phyloP scores from a whole-genome alignment of 208 protist genomes.

The Acanthamoeba quina region DNA sequence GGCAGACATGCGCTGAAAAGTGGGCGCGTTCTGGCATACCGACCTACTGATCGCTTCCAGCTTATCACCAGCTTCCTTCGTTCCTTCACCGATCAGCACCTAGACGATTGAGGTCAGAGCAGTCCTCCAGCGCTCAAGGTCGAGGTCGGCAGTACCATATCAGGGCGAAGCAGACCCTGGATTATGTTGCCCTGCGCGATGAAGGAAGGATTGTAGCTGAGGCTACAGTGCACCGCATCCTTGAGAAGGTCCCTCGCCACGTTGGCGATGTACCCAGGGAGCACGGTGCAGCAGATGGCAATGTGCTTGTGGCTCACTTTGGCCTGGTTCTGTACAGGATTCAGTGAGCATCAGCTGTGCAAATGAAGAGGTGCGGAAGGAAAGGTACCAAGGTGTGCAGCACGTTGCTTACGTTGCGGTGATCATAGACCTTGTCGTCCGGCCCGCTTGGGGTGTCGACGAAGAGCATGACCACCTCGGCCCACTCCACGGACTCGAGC shows the following conservation, averaged over 20 bases:
- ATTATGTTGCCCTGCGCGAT: conserved; percentile 87
- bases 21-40: conserved; percentile 75
- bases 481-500: conserved; percentile 77
- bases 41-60: conserved; percentile 80
- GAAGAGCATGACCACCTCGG: conserved; percentile 85
- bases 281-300: conserved; percentile 87
- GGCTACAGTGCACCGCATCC: conserved; percentile 76
- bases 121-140: neutral
- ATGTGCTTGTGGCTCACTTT: conserved; percentile 86
- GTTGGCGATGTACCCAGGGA: conserved; percentile 83
- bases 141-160: conserved; percentile 75
- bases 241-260: conserved; percentile 74
- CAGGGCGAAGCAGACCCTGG: conserved; percentile 77
- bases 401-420: conserved; percentile 76
- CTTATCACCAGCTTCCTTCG: conserved; percentile 77
- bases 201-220: conserved; percentile 88
- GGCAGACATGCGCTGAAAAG: conserved; percentile 73
- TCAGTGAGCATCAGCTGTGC: neutral
- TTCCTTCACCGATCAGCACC: conserved; percentile 86
- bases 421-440: conserved; percentile 83
- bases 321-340: neutral
- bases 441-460: conserved; percentile 84
- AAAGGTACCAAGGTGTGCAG: conserved; percentile 48
- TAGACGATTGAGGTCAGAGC: neutral
- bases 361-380: neutral